Base-by-base conservation (phyloP, 2,329 filamentous ascomycete species). In the Aureobasidium sp. region DNA sequence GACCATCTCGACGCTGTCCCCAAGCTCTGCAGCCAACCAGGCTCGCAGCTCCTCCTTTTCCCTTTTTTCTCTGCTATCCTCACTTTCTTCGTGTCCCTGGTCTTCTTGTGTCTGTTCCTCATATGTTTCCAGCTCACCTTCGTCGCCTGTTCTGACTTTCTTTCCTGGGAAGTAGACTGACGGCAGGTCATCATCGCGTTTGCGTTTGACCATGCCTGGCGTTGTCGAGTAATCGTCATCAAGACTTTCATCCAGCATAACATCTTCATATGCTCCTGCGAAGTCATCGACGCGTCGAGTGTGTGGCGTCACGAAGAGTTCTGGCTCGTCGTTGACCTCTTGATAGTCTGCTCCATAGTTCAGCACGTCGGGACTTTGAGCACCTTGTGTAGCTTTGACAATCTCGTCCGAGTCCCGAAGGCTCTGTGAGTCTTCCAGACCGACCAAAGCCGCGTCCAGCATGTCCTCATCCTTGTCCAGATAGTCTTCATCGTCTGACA, bases 21-120 rank as follows among this genome's bases (percentile, higher is more conserved):
- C 75, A 56, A 75, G 76, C 63, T 77, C 74, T 34, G 68, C 63
- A 17, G 73, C 68, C 6, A 77, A 63, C 74, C 75, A 77, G 1
- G 70, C 68, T 47, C 75, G 71, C 1, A 77, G 65, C 51, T 70
- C 73, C 51, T 73, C 42, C 39, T 25, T 31, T 29, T 64, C 51
- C 12, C 12, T 41, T 15, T 29, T 47, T n/a, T 65, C 51, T 52
- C 48, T 48, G 11, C 42, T 36, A 29, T 61, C 37, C 44, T 51
- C 60, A 34, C 22, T 22, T 22, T 36, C 65, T 48, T 51, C 63
- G 29, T 20, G n/a, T 29, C 29, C 64, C n/a, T 42, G n/a, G 2
- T 31, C 36, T 36, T 22, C 45, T 39, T 44, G 57, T 37, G 20
- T 8, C 36, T 37, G 17, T 15, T 37, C 31, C 17, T 41, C 22